Evolutionary conservation across 78 protist genomes (phyloP).

Genomic region (Dictyostelium firmibasis): DNA sequence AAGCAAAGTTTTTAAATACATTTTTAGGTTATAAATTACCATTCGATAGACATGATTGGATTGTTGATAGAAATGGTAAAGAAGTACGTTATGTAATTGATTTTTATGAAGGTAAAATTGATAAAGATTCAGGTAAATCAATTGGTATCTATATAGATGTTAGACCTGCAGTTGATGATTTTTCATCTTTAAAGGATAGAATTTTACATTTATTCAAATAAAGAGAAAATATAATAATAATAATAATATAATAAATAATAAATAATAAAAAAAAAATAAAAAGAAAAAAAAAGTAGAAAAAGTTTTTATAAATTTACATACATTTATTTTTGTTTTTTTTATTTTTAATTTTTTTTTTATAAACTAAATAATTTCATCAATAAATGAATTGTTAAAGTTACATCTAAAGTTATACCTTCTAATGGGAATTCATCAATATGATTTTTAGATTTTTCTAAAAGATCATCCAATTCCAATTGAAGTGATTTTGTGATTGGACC

Average conservation of each 20-base stretch:
- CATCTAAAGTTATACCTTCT: slow-evolving; percentile 67
- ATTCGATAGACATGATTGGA: slow-evolving; percentile 94
- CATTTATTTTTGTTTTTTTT: background rate
- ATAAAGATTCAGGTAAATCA: slow-evolving; percentile 39
- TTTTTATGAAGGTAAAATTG: slow-evolving; percentile 79
- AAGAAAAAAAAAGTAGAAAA: background rate
- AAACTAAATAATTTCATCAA: slow-evolving; percentile 62
- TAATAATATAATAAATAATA: background rate
- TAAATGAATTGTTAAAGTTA: slow-evolving; percentile 51
- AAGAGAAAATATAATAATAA: background rate
- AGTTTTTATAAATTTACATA: background rate
- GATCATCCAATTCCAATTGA: slow-evolving; percentile 25
- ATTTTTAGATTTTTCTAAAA: slow-evolving; percentile 43
- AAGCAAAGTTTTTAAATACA: slow-evolving; percentile 76
- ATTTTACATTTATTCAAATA: slow-evolving; percentile 33
- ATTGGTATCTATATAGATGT: slow-evolving; percentile 81
- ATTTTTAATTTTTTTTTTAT: background rate
- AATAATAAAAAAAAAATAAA: background rate
- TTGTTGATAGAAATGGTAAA: slow-evolving; percentile 88
- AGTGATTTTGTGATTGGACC: slow-evolving; percentile 31
- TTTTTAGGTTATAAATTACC: slow-evolving; percentile 85
- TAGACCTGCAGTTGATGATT: slow-evolving; percentile 80
- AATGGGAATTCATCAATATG: slow-evolving; percentile 57
- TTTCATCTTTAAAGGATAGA: slow-evolving; percentile 29
- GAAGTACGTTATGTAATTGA: slow-evolving; percentile 89